Evolutionary conservation across 2,329 filamentous ascomycete genomes (phyloP), one percentile per base, ranked within the genome.

Genomic region (Drechslerella coelobrocha): DNA sequence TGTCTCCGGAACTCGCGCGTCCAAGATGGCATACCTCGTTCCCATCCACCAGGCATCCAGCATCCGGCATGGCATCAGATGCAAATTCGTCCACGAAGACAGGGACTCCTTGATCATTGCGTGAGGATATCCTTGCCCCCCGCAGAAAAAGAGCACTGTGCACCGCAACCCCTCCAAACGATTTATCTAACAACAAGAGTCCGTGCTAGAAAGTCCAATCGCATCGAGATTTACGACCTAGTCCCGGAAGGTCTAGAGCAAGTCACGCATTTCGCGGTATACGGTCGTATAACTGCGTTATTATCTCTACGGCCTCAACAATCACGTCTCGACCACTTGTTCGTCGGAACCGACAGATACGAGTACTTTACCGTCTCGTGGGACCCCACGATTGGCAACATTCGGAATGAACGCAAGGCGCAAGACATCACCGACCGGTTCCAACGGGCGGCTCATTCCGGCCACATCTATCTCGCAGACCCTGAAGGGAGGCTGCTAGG

Each of bases 41-140:
- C 92, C 94, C 39, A 94, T 99, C 63, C 94, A 99, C 79, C 85
- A 88, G 76, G 89, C 94, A 23, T 97, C 91, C 78, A 96, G 91
- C 81, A 88, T 97, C 73, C 88, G 92, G 61, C 90, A 96, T 84
- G 93, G 92, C 12, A 79, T 97, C 74, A 90, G 89, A 77, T 84
- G 93, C 71, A 87, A 86, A 75, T 88, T 97, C 75, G 82, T 96
- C 55, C 84, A 85, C 45, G 81, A 86, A 2, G 86, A 90, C 54
- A 86, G 92, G 72, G 89, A 96, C 76, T 92, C 90, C 75, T 82
- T 99, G 73, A 86, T 97, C 57, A 83, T 97, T 76, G 91, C 92
- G 92, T 97, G 84, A 81, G 91, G 48, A 10, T 47, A 37, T n/a
- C 4, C 12, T 39, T 39, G 7, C 29, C 29, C 17, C 34, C 34